Percentiles rank a stretch among this genome's conserved stretches.
Conservation (phyloP, 345 rosid genomes). For the Mercurialis annua region DNA sequence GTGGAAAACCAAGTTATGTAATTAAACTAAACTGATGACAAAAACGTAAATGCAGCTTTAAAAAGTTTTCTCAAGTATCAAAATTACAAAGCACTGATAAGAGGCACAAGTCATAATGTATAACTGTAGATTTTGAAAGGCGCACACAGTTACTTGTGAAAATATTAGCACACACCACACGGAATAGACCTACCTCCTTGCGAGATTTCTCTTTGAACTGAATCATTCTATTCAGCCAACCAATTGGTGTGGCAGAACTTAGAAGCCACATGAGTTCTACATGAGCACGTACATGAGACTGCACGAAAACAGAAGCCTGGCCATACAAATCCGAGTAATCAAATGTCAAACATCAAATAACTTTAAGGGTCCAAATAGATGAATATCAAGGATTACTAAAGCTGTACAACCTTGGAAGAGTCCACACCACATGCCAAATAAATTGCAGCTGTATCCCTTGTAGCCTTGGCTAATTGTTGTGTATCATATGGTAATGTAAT, state of each 20-base stretch:
- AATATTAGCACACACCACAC: constrained; percentile 18
- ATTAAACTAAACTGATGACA: constrained; percentile 12
- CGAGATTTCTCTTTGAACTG: constrained; percentile 95
- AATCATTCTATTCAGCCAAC: constrained; percentile 85
- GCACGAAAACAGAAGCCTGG: constrained; percentile 93
- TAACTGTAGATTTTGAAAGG: neutral
- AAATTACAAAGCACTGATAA: neutral
- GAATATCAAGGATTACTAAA: constrained; percentile 9
- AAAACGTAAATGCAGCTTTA: constrained; percentile 9
- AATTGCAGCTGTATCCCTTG: constrained; percentile 82
- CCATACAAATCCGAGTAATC: constrained; percentile 15
- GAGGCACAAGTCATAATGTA: neutral
- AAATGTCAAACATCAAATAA: neutral
- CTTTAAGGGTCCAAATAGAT: neutral
- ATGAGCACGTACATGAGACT: constrained; percentile 83
- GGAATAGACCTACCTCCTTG: constrained; percentile 57
- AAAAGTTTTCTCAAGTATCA: constrained; percentile 10
- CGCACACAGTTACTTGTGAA: neutral
- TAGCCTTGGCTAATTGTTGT: constrained; percentile 59
- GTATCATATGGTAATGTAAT: constrained; percentile 75
- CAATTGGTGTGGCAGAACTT: constrained; percentile 78
- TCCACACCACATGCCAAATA: constrained; percentile 93
- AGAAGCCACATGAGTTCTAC: constrained; percentile 79
- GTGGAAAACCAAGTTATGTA: constrained; percentile 8
- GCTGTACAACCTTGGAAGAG: constrained; percentile 52